A percentile compares a stretch with the other conserved stretches of the same genome.
Conservation (phyloP, 768 basidiomycete species). For the Boletus patriciae region DNA sequence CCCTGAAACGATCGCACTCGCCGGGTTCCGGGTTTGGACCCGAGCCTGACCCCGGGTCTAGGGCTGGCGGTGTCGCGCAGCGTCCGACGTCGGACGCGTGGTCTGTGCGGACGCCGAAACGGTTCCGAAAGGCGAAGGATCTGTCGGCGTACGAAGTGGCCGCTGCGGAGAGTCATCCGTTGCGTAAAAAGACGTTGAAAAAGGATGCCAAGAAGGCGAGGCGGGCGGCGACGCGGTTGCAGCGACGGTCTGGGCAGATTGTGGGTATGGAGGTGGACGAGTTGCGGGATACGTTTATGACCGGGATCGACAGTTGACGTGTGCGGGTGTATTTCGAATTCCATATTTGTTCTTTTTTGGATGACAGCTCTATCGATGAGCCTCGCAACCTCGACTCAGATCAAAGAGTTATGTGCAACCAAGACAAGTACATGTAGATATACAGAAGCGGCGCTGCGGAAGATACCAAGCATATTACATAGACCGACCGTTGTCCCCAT, state of each 20-base stretch:
- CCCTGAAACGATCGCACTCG: constrained; percentile 27
- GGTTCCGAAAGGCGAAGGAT: constrained; percentile 56
- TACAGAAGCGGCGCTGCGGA: too few relatives aligned
- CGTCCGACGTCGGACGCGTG: background rate
- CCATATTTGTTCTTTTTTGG: too few relatives aligned
- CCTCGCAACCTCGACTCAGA: too few relatives aligned
- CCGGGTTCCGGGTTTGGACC: background rate
- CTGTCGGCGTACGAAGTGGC: constrained; percentile 53
- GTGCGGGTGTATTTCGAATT: background rate
- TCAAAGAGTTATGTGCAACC: too few relatives aligned
- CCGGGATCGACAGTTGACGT: constrained; percentile 17
- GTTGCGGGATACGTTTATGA: constrained; percentile 26
- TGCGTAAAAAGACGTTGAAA: constrained; percentile 61
- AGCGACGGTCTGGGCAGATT: background rate
- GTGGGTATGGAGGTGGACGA: constrained; percentile 33
- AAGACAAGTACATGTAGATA: too few relatives aligned
- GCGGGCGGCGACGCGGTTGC: constrained; percentile 42
- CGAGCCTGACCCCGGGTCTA: background rate
- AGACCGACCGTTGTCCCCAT: too few relatives aligned
- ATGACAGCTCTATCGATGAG: too few relatives aligned
- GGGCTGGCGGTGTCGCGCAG: background rate
- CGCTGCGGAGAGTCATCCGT: constrained; percentile 44
- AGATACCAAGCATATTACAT: too few relatives aligned
- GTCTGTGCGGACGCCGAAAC: constrained; percentile 46
- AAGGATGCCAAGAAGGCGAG: constrained; percentile 62